Evolutionary conservation across 352 stramenopile genomes (phyloP).

Genomic region (Phytophthora palmivora): DNA sequence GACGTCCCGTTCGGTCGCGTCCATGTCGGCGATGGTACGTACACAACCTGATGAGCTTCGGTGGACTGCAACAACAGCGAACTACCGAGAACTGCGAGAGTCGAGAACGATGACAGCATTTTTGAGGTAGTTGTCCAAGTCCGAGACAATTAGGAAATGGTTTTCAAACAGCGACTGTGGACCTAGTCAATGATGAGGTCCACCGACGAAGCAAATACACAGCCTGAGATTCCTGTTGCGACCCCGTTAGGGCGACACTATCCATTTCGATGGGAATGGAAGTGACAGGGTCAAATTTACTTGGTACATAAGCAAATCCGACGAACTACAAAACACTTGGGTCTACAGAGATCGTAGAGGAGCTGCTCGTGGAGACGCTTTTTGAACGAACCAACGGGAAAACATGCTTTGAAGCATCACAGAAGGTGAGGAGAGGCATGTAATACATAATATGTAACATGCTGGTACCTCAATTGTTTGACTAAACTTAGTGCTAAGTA

Average conservation of each 20-base stretch:
- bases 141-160: conserved; percentile 13
- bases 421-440: not conserved
- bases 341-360: conserved; percentile 12
- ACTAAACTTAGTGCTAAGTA: no score
- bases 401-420: not conserved
- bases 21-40: conserved; percentile 46
- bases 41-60: conserved; percentile 49
- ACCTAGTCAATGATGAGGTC: not conserved
- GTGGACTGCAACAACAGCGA: conserved; percentile 16
- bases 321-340: conserved; percentile 13
- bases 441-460: no score
- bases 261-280: conserved; percentile 2
- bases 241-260: not conserved
- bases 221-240: not conserved
- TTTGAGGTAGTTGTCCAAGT: not conserved
- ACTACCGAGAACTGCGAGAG: conserved; percentile 23
- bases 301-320: conserved; percentile 16
- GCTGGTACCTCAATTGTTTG: no score
- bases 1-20: conserved; percentile 36
- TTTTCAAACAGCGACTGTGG: not conserved
- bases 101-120: conserved; percentile 23
- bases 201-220: not conserved
- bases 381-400: not conserved
- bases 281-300: not conserved
- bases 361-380: not conserved